A percentile compares a stretch with the other conserved stretches of the same genome.
These are phyloP conservation scores for Pistacia atlantica DNA, from an alignment of 345 rosid species.

Conservation along the genomic window DNA sequence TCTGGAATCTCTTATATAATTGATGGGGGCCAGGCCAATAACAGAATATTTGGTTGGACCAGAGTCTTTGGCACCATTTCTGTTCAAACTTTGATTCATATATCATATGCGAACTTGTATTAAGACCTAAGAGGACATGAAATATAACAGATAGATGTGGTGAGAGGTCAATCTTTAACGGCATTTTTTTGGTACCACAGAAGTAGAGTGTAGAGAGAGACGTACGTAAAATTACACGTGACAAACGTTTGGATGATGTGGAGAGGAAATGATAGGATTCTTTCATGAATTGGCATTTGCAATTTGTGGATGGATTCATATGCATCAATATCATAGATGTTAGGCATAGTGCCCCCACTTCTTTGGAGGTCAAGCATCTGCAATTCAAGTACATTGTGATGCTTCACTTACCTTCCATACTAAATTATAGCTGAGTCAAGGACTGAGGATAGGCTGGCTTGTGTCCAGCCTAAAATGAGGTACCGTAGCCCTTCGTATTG, in stretches of 20 bases:
- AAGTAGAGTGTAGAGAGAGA: neutral
- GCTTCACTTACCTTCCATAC: no score
- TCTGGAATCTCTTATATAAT: no score
- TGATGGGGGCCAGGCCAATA: no score
- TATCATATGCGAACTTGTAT: no score
- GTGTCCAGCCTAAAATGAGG: neutral
- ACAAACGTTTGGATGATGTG: no score
- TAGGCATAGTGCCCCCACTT: neutral
- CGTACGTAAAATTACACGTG: neutral
- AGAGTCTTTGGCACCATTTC: neutral
- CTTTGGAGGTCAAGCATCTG: no score
- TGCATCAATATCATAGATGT: neutral
- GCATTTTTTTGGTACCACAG: neutral
- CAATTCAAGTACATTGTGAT: no score
- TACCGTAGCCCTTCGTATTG: neutral
- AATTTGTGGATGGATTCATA: neutral
- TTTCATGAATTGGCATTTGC: neutral
- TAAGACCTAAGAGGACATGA: no score
- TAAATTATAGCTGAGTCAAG: no score
- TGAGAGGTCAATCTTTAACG: neutral
- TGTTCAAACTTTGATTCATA: neutral
- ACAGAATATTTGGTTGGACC: neutral
- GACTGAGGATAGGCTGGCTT: no score
- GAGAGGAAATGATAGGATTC: neutral
- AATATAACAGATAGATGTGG: neutral